Base-by-base conservation (phyloP, 2,329 filamentous ascomycete species). In the Hymenoscyphus albidus region DNA sequence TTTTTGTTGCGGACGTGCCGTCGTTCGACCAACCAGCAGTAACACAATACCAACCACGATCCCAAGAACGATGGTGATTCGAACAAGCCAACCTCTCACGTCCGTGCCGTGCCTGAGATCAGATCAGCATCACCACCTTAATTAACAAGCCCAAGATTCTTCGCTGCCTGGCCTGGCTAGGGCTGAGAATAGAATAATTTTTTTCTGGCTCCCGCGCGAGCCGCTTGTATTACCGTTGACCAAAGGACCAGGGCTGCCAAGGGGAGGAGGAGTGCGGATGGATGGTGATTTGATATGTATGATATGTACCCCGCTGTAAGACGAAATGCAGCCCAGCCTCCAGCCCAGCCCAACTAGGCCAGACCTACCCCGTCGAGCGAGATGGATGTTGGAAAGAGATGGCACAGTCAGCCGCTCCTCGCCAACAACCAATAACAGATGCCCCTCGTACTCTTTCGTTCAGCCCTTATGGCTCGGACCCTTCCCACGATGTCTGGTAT, bases 151-250 rank as follows among this genome's bases (percentile, higher is more conserved):
- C 27, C 27, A 27, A 27, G 27, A 38, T n/a, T 32, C 13, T 39
- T 22, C 55, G 35, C 32, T 16, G 22, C 16, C 5, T 44, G 18
- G 42, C 14, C 6, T 18, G 5, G 14, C 42, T n/a, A 16, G n/a
- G n/a, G 44, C 44, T 22, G 44, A 51, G 16, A 51, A 51, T 9
- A 51, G 6, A 18, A 4, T 18, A n/a, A n/a, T 22, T 51, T 10
- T 51, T 22, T 35, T 35, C 35, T 2, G 27, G 27, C 27, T 31
- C 13, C 56, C 56, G 56, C 56, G 56, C 32, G 16, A 58, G 56
- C 56, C 56, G 56, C 56, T 10, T 58, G 55, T 57, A 57, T 58
- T 58, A 38, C 56, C 56, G 6, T 12, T 39, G 56, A 39, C 35
- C 16, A 31, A 58, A 31, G 32, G 35, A 9, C 12, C 12, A n/a